Evolutionary conservation across 2,329 filamentous ascomycete species (phyloP), one percentile per base, ranked within the genome.

Genomic region (Karstenula rhodostoma): DNA sequence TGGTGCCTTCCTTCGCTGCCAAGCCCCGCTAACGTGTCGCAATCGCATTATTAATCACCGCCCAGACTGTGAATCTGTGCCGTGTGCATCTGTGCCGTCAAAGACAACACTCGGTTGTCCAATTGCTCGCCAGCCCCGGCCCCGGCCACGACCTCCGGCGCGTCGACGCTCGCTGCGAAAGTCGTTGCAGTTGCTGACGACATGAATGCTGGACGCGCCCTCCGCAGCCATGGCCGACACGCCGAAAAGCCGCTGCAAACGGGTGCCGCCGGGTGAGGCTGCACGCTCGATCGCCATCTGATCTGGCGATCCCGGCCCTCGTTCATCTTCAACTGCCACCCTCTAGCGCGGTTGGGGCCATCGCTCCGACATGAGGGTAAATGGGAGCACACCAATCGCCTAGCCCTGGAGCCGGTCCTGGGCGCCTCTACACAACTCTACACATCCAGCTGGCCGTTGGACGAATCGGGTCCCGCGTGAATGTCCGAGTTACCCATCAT

Each of bases 31-130:
- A 55, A 27, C 40, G 6, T 22, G 22, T 10, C 37, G 51, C 51
- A 23, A 44, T 25, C 15, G 5, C 25, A 54, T 54, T 54, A 54
- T 40, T 42, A 55, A 55, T 55, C 52, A 55, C 6, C 27, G n/a
- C n/a, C n/a, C n/a, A n/a, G n/a, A n/a, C n/a, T n/a, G n/a, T n/a
- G n/a, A n/a, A 47, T 47, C 10, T 33, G 29, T 33, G 29, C 29
- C 4, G 29, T 32, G 4, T 6, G 29, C 29, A 32, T 32, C 12
- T 46, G 35, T 55, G 40, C 52, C 52, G 37, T 46, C 27, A 10
- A 47, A 25, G 42, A n/a, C 33, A 46, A 22, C 37, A n/a, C 37
- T 40, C 37, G 1, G 10, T 27, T 27, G 17, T 25, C 22, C 52
- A 55, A 44, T 33, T 44, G 51, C n/a, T 32, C 37, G 50, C 12